phyloP scores from a whole-genome alignment of 768 basidiomycete species.

The Grammothele lineata region DNA sequence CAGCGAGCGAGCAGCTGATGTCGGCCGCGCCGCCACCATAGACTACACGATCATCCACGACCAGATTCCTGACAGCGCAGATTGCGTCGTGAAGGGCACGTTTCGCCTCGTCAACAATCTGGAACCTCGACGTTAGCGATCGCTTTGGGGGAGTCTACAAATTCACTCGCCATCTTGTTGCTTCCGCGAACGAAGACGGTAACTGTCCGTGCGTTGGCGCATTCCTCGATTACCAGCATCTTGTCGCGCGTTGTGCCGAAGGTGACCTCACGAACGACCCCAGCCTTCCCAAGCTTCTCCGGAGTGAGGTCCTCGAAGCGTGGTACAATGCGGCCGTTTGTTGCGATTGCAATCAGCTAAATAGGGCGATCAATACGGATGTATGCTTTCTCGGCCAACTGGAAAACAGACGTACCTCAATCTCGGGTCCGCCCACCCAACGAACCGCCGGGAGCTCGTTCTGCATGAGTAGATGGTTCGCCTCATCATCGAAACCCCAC shows the following conservation, averaged over 20 bases:
- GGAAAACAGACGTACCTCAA: slow-evolving; percentile 60
- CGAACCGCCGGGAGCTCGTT: slow-evolving; percentile 95
- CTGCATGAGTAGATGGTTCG: slow-evolving; percentile 96
- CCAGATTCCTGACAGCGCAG: slow-evolving; percentile 93
- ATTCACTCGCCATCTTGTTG: slow-evolving; percentile 87
- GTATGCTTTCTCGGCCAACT: too few species aligned
- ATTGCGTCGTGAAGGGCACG: slow-evolving; percentile 97
- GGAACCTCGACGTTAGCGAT: neutral
- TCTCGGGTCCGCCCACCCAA: slow-evolving; percentile 99
- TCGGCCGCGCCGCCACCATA: slow-evolving; percentile 99
- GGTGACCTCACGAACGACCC: slow-evolving; percentile 87
- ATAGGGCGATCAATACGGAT: neutral
- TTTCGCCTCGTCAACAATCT: slow-evolving; percentile 99
- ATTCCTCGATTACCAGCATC: slow-evolving; percentile 99
- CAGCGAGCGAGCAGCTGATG: slow-evolving; percentile 91
- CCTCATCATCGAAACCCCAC: slow-evolving; percentile 99
- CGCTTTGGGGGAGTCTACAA: neutral
- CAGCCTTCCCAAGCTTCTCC: slow-evolving; percentile 90
- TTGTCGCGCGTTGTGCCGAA: slow-evolving; percentile 99
- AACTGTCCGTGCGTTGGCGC: slow-evolving; percentile 93
- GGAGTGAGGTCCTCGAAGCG: slow-evolving; percentile 93
- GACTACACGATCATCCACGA: slow-evolving; percentile 93
- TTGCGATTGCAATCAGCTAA: slow-evolving; percentile 96
- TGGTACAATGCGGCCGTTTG: slow-evolving; percentile 96
- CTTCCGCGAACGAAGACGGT: slow-evolving; percentile 96